phyloP scores from a whole-genome alignment of 139 green algal genomes.

The Edaphochlamys debaryana region DNA sequence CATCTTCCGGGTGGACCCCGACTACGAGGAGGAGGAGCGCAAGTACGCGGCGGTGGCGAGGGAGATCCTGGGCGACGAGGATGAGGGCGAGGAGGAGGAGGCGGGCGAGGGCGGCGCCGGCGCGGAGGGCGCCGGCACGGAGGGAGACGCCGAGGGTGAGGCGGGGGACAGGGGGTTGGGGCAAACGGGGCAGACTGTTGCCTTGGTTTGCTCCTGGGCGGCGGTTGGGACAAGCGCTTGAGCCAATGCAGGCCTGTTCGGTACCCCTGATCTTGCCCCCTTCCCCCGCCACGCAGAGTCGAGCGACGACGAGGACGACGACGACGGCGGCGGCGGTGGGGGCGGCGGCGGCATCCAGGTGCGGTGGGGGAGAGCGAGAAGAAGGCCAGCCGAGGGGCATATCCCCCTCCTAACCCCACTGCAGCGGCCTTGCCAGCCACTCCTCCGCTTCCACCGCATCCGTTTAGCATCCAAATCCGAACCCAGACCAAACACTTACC shows the following conservation, averaged over 20 bases:
- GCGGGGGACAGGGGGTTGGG: too few relatives aligned
- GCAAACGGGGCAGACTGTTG: too few relatives aligned
- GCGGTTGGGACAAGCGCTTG: too few relatives aligned
- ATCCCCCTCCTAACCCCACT: too few relatives aligned
- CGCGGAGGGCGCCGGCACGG: conserved; percentile 10
- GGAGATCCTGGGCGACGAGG: conserved; percentile 90
- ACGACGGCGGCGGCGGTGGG: conserved; percentile 24
- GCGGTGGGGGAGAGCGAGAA: too few relatives aligned
- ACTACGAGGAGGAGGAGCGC: conserved; percentile 76
- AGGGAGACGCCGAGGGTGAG: conserved; percentile 28
- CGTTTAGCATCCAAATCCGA: too few relatives aligned
- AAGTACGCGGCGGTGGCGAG: conserved; percentile 88
- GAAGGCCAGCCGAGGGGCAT: too few relatives aligned
- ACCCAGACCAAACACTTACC: too few relatives aligned
- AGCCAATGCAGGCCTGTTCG: neutral
- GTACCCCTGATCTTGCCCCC: too few relatives aligned
- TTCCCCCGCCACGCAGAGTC: neutral
- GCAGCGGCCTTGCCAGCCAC: too few relatives aligned
- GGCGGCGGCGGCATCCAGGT: conserved; percentile 47
- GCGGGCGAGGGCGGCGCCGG: neutral
- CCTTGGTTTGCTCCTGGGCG: too few relatives aligned
- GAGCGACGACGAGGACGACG: conserved; percentile 65
- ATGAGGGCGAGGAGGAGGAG: conserved; percentile 51
- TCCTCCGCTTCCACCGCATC: too few relatives aligned
- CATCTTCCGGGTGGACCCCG: conserved; percentile 86